Conservation (phyloP, 805 yeast genomes). For the Saccharomycopsis amapae region DNA sequence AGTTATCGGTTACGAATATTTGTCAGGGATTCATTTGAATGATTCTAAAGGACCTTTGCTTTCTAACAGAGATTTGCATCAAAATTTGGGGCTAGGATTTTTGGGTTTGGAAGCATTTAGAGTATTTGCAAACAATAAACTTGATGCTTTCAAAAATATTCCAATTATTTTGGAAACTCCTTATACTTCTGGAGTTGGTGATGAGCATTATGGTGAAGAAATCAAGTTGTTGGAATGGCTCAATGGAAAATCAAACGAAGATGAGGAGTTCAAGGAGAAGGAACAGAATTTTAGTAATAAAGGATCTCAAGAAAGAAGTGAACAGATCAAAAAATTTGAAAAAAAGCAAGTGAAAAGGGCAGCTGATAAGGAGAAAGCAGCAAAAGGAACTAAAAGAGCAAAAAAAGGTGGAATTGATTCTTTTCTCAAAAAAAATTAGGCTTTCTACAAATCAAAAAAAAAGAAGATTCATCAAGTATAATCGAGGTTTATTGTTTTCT, state of each 20-base stretch:
- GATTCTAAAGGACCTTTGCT: constrained; percentile 93
- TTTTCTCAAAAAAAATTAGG: neutral
- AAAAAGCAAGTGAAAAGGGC: constrained; percentile 4
- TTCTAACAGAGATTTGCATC: constrained; percentile 87
- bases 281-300: constrained; percentile 1
- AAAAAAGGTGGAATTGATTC: neutral
- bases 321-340: constrained; percentile 13
- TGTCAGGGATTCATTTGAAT: constrained; percentile 79
- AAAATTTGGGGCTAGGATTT: constrained; percentile 82
- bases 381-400: neutral
- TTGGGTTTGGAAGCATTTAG: constrained; percentile 82
- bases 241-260: constrained; percentile 46
- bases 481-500: too few species aligned
- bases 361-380: constrained; percentile 6
- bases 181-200: constrained; percentile 33
- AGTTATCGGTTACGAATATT: constrained; percentile 64
- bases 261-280: constrained; percentile 24
- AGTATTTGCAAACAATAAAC: constrained; percentile 55
- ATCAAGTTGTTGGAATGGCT: constrained; percentile 80
- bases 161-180: constrained; percentile 92
- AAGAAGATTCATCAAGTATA: neutral
- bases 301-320: constrained; percentile 8
- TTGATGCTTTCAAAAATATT: constrained; percentile 39
- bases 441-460: neutral
- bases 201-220: constrained; percentile 77